These are phyloP conservation scores for Candida awuae DNA, from an alignment of 805 yeast species.

Conservation along the genomic window DNA sequence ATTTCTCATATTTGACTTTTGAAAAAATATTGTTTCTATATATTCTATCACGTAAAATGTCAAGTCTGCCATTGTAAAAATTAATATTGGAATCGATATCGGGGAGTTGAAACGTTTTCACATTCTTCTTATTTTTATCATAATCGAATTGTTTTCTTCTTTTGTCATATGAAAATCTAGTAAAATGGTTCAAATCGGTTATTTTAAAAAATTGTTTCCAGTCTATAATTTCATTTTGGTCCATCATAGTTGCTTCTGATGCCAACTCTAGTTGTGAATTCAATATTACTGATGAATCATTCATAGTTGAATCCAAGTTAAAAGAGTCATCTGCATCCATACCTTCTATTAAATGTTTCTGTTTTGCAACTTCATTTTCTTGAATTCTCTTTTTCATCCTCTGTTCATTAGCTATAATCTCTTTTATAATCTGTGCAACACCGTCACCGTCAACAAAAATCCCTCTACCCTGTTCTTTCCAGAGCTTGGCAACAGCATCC, in stretches of 20 bases:
- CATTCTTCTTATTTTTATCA: slow-evolving; percentile 1
- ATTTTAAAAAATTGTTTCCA: slow-evolving; percentile 71
- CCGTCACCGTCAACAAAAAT: slow-evolving; percentile 75
- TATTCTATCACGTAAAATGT: slow-evolving; percentile 60
- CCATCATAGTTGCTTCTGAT: neutral
- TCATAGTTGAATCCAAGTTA: slow-evolving; percentile 1
- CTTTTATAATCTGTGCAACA: slow-evolving; percentile 54
- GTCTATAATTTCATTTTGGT: slow-evolving; percentile 27
- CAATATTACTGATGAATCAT: slow-evolving; percentile 5
- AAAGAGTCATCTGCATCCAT: slow-evolving; percentile 7
- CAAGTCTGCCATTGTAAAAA: slow-evolving; percentile 46
- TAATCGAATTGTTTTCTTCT: slow-evolving; percentile 54
- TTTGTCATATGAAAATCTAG: slow-evolving; percentile 53
- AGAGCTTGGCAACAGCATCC: slow-evolving; percentile 69
- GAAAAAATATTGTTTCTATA: slow-evolving; percentile 51
- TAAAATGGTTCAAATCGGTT: slow-evolving; percentile 58
- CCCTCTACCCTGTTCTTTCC: slow-evolving; percentile 90
- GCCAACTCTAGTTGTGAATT: neutral
- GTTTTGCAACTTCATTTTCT: neutral
- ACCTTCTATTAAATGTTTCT: slow-evolving; percentile 9
- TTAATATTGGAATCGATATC: slow-evolving; percentile 4
- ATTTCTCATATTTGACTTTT: slow-evolving; percentile 7
- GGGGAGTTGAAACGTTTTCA: slow-evolving; percentile 8
- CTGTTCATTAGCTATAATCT: slow-evolving; percentile 25
- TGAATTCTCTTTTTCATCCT: slow-evolving; percentile 3